These are phyloP conservation scores for Geum urbanum DNA, from an alignment of 306 rosid species.

Conservation along the genomic window DNA sequence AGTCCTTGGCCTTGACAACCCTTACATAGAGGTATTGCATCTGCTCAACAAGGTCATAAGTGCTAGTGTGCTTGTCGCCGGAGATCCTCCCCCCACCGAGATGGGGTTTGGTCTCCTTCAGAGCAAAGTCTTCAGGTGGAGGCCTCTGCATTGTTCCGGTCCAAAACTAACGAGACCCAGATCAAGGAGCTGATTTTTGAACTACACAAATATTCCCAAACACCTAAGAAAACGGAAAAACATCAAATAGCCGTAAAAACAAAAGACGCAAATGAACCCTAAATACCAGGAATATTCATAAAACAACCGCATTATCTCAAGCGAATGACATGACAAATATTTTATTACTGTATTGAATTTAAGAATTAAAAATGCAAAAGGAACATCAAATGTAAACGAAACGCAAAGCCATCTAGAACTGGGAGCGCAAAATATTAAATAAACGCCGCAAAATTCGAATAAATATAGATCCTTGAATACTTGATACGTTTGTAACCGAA, in stretches of 20 bases:
- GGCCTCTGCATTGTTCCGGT: slow-evolving; percentile 80
- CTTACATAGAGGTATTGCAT: slow-evolving; percentile 97
- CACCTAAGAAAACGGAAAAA: slow-evolving; percentile 56
- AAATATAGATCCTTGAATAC: slow-evolving; percentile 38
- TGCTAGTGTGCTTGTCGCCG: slow-evolving; percentile 85
- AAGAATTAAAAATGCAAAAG: slow-evolving; percentile 24
- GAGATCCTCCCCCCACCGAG: slow-evolving; percentile 92
- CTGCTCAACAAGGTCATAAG: slow-evolving; percentile 98
- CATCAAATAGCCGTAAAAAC: slow-evolving; percentile 53
- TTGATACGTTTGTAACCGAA: slow-evolving; percentile 12
- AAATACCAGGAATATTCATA: slow-evolving; percentile 41
- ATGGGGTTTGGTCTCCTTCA: slow-evolving; percentile 97
- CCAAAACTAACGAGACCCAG: slow-evolving; percentile 28
- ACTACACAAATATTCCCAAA: slow-evolving; percentile 39
- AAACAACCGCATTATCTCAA: slow-evolving; percentile 16
- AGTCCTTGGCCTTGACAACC: slow-evolving; percentile 84
- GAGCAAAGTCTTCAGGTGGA: slow-evolving; percentile 74
- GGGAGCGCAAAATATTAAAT: background rate
- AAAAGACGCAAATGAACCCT: slow-evolving; percentile 32
- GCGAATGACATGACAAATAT: background rate
- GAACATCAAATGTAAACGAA: slow-evolving; percentile 18
- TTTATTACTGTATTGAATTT: background rate
- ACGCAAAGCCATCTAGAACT: slow-evolving; percentile 18
- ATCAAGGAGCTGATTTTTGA: slow-evolving; percentile 23
- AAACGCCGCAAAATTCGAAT: background rate